These are phyloP conservation scores for Liriodendron chinense DNA, from an alignment of 164 flowering plant species.

Conservation along the genomic window DNA sequence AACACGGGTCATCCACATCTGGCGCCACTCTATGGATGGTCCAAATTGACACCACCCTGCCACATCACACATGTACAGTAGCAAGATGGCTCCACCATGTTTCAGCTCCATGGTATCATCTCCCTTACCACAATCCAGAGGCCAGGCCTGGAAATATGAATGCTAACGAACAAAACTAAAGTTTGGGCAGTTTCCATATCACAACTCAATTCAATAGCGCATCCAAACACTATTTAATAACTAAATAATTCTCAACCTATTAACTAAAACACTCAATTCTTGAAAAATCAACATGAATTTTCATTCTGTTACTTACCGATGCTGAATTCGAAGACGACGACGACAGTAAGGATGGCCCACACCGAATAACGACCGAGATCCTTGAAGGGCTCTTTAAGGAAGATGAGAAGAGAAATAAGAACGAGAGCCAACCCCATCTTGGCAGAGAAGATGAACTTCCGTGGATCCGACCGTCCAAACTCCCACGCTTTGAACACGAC, in stretches of 20 bases:
- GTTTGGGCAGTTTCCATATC: not conserved
- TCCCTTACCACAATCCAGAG: no score
- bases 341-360: conserved; percentile 86
- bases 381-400: conserved; percentile 53
- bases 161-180: no score
- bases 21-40: no score
- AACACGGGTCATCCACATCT: no score
- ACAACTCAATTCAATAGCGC: not conserved
- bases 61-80: no score
- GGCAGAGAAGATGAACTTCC: conserved; percentile 56
- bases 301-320: conserved; percentile 43
- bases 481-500: conserved; percentile 32
- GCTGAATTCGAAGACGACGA: conserved; percentile 83
- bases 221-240: not conserved
- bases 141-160: no score
- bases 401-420: conserved; percentile 60
- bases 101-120: no score
- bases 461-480: conserved; percentile 64
- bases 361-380: conserved; percentile 51
- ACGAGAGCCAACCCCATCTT: conserved; percentile 72
- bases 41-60: no score
- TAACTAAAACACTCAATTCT: not conserved
- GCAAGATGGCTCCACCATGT: no score
- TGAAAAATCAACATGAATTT: not conserved
- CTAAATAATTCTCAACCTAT: not conserved